Conservation (phyloP, 768 basidiomycete species). For the Cystofilobasidium bisporidii region DNA sequence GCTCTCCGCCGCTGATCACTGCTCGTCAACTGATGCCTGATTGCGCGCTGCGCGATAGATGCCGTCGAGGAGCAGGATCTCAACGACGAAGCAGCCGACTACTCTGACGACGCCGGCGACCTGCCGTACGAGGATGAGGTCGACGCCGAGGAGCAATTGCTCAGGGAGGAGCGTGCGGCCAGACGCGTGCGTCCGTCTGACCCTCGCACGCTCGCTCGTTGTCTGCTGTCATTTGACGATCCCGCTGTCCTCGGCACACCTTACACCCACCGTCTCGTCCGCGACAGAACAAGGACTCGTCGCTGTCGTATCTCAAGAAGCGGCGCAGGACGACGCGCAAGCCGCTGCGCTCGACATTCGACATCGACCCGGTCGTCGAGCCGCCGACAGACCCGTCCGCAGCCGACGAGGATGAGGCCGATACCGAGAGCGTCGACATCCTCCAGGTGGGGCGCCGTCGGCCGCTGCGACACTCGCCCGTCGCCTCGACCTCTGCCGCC, state of each 20-base stretch:
- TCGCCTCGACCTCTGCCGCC: not conserved
- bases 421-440: no score
- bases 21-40: no score
- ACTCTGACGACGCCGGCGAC: not conserved
- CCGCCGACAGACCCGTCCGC: not conserved
- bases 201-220: not conserved
- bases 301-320: conserved; percentile 1
- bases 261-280: no score
- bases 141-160: not conserved
- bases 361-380: not conserved
- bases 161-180: not conserved
- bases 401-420: not conserved
- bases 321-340: not conserved
- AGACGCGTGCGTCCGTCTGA: not conserved
- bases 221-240: no score
- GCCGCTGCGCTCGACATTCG: conserved; percentile 4
- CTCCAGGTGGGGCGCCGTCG: no score
- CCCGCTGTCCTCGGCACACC: no score
- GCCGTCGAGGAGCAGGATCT: not conserved
- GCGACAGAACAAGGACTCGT: not conserved
- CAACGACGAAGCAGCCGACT: not conserved
- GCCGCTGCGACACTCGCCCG: not conserved
- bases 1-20: not conserved
- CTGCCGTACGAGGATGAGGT: not conserved
- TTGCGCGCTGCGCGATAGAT: not conserved